A percentile compares a stretch with the other conserved stretches of the same genome.
These are phyloP conservation scores for Gypsophila paniculata DNA, from an alignment of 179 eudicot genomes.

Conservation along the genomic window DNA sequence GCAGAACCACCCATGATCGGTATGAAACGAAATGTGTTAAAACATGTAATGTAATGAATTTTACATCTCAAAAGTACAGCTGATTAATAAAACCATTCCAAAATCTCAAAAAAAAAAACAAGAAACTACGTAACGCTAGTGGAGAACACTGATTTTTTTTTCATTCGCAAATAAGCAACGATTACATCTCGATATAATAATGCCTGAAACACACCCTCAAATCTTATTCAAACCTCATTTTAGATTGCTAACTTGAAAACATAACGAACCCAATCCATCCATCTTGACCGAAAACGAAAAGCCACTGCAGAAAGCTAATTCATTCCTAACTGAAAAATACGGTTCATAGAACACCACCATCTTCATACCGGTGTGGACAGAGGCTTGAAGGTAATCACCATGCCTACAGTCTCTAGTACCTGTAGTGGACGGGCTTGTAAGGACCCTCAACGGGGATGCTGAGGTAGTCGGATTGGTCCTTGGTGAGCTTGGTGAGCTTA, in stretches of 20 bases:
- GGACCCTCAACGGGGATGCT: conserved; percentile 67
- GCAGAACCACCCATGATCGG: too few species aligned
- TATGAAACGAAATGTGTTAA: too few species aligned
- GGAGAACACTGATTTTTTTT: conserved; percentile 10
- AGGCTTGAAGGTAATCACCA: too few species aligned
- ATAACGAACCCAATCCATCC: not conserved
- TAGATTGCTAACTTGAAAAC: conserved; percentile 13
- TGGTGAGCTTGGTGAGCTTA: conserved; percentile 57
- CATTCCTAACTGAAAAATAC: not conserved
- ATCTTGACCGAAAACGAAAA: conserved; percentile 4
- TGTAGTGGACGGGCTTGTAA: conserved; percentile 73
- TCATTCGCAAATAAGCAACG: conserved; percentile 19
- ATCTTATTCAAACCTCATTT: conserved; percentile 27
- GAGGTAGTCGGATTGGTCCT: conserved; percentile 76
- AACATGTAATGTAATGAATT: too few species aligned
- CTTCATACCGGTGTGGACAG: not conserved
- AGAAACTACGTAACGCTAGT: too few species aligned
- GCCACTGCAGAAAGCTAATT: not conserved
- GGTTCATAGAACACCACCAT: not conserved
- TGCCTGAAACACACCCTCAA: not conserved
- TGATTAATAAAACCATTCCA: too few species aligned
- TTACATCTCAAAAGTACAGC: too few species aligned
- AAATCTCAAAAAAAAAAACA: too few species aligned
- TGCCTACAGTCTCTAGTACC: too few species aligned
- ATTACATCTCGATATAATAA: conserved; percentile 11